Conservation (phyloP, 106 monocot species). For the Acorus calamus region DNA sequence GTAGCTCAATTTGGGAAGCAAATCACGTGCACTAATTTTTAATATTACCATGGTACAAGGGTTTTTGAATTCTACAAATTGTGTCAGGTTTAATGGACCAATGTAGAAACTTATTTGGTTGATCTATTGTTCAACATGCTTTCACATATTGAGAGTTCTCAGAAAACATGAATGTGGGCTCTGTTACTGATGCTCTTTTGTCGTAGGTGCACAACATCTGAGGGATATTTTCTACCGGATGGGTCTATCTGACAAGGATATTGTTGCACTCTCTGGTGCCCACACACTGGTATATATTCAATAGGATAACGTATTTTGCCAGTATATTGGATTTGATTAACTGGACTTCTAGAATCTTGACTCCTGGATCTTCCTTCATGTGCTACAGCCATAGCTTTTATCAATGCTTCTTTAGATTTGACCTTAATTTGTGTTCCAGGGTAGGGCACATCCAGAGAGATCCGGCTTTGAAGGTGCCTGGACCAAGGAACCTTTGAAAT, state of each 20-base stretch:
- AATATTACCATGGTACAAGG: too few species aligned
- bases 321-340: not conserved
- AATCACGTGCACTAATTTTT: too few species aligned
- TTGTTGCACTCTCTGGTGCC: conserved; percentile 63
- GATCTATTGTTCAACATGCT: too few species aligned
- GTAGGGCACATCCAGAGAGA: conserved; percentile 84
- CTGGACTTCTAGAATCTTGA: too few species aligned
- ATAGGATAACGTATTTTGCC: not conserved
- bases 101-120: too few species aligned
- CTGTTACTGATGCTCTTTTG: not conserved
- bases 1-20: too few species aligned
- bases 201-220: conserved; percentile 42
- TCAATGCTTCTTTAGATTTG: too few species aligned
- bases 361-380: too few species aligned
- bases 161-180: not conserved
- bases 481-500: conserved; percentile 90
- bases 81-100: too few species aligned
- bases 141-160: not conserved
- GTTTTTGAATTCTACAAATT: too few species aligned
- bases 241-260: conserved; percentile 76
- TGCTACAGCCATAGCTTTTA: too few species aligned
- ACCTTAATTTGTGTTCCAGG: conserved; percentile 23
- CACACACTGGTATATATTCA: conserved; percentile 50
- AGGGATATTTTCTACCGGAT: conserved; percentile 65
- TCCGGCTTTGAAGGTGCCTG: conserved; percentile 96